Base-by-base conservation (phyloP, 176 grass and related monocot genomes). In the Saccharum spontaneum region DNA sequence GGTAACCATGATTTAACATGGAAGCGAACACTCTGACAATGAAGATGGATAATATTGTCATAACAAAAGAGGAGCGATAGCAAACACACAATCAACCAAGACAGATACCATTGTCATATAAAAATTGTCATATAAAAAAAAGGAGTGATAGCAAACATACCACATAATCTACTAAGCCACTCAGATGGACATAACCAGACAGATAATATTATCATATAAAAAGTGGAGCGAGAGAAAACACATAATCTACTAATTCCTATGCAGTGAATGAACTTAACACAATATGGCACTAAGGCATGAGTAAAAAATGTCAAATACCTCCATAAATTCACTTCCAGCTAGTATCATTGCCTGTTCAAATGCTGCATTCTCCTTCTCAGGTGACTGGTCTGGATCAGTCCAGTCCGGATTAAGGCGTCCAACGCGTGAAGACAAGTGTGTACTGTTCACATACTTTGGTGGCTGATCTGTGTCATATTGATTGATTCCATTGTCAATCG, bases 401-500 rank as follows among this genome's bases (percentile, higher is more conserved):
- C 97, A 96, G 48, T 98, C 90, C 16, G 76, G 86, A 87, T 98
- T 94, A 67, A 98, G 84, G 64, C 90, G 93, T 6, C 93, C 90
- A 83, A 96, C 90, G 0, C 97, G 83, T 75, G 97, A 95, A 76
- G 97, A 99, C 69, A 99, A 86, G 84, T 90, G 86, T 69, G 97
- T 96, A 86, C 94, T 99, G 78, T 94, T 99, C 80, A 96, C 93
- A 75, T 92, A 99, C 72, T 95, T 99, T 69, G 97, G 93, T 43
- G 97, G 86, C 70, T 92, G 89, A 41, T 96, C 97, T 31, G 86
- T 96, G 60, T 99, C 93, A 82, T 95, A 99, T 82, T 95, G 93
- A 87, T 94, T 99, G 83, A 96, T 91, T 69, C 97, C 93, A 79
- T 99, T 99, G 63, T 99, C 97, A 86, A 99, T 91, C 31, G 97